Evolutionary conservation across 2,329 filamentous ascomycete species (phyloP), one percentile per base, ranked within the genome.

Genomic region (Lasiodiplodia sp.): DNA sequence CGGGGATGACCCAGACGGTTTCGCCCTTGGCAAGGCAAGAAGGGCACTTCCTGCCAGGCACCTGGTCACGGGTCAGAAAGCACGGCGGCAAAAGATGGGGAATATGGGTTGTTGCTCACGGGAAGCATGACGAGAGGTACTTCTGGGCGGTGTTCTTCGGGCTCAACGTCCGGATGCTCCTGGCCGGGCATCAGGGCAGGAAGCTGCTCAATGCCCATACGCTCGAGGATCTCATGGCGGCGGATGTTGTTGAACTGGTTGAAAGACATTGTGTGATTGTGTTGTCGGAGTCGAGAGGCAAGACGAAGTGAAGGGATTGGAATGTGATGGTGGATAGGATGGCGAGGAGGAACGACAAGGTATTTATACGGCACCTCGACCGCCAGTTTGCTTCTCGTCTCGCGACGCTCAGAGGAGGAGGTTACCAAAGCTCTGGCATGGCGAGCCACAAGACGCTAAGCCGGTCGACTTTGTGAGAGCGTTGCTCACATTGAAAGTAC

Each of bases 1-100:
- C 79, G 5, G 78, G 78, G 63, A 80, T 78, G 23, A 81, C 79
- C 79, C 79, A 81, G 2, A 81, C 77, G 2, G 77, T 79, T 55
- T 79, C 74, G n/a, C 79, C 79, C 53, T 78, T 76, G 65, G 79
- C 78, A 56, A 80, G 74, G 65, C 79, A 81, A 38, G 76, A 75
- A 31, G 79, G 79, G 73, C 79, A 81, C 25, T 78, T 77, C 64
- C 77, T 77, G 55, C 78, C 78, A 65, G 79, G 79, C 51, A 81
- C 78, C 79, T 81, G 16, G 31, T n/a, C 25, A 28, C 8, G 10
- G 28, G 52, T 70, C 64, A 70, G 64, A 25, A 4, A 56, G 38
- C 28, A 37, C 63, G 37, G 12, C 12, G 31, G 31, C 8, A n/a
- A 57, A 16, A 14, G 14, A 34, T 23, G 28, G 6, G 23, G 44